These are phyloP conservation scores for Cyberlindnera petersonii DNA, from an alignment of 805 yeast species.

Conservation along the genomic window DNA sequence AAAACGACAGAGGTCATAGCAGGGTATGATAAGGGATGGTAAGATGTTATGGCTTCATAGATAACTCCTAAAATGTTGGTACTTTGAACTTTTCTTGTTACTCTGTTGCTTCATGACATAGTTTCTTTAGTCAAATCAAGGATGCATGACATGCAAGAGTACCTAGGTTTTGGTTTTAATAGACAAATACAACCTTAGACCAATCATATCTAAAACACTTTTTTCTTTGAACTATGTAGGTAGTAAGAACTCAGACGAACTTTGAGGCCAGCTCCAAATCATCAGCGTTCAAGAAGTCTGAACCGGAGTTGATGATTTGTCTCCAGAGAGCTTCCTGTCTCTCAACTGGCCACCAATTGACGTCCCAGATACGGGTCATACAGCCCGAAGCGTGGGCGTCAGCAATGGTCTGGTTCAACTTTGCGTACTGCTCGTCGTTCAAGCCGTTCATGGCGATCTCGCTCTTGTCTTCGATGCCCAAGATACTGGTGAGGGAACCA, in stretches of 20 bases:
- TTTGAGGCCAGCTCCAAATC: slow-evolving; percentile 42
- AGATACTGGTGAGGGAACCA: slow-evolving; percentile 36
- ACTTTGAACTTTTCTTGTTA: too few relatives aligned
- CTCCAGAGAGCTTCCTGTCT: slow-evolving; percentile 45
- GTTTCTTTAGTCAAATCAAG: too few relatives aligned
- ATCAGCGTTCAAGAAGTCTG: slow-evolving; percentile 65
- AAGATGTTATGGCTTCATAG: too few relatives aligned
- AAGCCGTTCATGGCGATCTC: slow-evolving; percentile 30
- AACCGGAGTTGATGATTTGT: slow-evolving; percentile 44
- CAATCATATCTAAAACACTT: too few relatives aligned
- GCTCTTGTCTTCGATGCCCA: slow-evolving; percentile 9
- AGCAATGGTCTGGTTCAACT: slow-evolving; percentile 29
- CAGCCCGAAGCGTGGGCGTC: slow-evolving; percentile 49
- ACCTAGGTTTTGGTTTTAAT: too few relatives aligned
- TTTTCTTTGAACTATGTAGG: too few relatives aligned
- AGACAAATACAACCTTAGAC: background rate
- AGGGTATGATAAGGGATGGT: too few relatives aligned
- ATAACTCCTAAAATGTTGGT: too few relatives aligned
- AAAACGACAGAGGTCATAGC: too few relatives aligned
- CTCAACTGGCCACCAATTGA: slow-evolving; percentile 62
- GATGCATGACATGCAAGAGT: too few relatives aligned
- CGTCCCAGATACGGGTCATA: slow-evolving; percentile 69
- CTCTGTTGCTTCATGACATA: too few relatives aligned
- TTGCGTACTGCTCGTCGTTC: slow-evolving; percentile 31
- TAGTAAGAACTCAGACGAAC: slow-evolving; percentile 13